These are phyloP conservation scores for Bremia lactucae DNA, from an alignment of 352 stramenopile species.

Conservation along the genomic window DNA sequence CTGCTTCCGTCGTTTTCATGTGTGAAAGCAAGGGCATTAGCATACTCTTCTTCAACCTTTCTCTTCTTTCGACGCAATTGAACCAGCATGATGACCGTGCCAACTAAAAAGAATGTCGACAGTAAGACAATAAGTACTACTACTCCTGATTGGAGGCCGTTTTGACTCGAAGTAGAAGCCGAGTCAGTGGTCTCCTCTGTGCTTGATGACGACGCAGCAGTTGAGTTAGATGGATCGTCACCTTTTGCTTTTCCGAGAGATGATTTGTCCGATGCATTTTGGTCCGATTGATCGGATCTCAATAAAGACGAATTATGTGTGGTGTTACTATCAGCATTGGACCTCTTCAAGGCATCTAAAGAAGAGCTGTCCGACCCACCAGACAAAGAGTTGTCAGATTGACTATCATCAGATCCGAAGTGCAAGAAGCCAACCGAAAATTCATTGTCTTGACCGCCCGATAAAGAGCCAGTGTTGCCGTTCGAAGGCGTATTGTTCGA, in stretches of 20 bases:
- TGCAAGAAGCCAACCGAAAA: not conserved
- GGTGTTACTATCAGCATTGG: not conserved
- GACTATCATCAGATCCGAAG: slow-evolving; percentile 1
- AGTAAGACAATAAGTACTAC: slow-evolving; percentile 57
- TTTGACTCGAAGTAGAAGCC: too few species aligned
- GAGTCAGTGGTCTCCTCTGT: too few species aligned
- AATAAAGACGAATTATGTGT: not conserved
- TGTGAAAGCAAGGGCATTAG: slow-evolving; percentile 24
- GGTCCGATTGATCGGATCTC: not conserved
- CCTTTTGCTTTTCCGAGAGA: slow-evolving; percentile 1
- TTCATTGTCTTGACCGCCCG: not conserved
- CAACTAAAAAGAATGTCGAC: slow-evolving; percentile 44
- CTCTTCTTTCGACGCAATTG: slow-evolving; percentile 56
- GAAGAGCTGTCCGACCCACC: not conserved
- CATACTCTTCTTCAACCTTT: slow-evolving; percentile 30
- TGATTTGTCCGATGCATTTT: slow-evolving; percentile 5
- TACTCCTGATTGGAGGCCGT: slow-evolving; percentile 28
- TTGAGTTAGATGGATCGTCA: slow-evolving; percentile 2
- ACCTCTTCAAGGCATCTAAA: too few species aligned
- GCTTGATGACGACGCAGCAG: slow-evolving; percentile 3
- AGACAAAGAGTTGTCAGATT: not conserved
- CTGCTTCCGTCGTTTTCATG: slow-evolving; percentile 11
- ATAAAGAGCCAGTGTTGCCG: slow-evolving; percentile 5
- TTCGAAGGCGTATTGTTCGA: slow-evolving; percentile 9
- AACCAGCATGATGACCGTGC: slow-evolving; percentile 41